Evolutionary conservation across 352 stramenopile species (phyloP), one percentile per base, ranked within the genome.

Genomic region (Sclerospora graminicola): DNA sequence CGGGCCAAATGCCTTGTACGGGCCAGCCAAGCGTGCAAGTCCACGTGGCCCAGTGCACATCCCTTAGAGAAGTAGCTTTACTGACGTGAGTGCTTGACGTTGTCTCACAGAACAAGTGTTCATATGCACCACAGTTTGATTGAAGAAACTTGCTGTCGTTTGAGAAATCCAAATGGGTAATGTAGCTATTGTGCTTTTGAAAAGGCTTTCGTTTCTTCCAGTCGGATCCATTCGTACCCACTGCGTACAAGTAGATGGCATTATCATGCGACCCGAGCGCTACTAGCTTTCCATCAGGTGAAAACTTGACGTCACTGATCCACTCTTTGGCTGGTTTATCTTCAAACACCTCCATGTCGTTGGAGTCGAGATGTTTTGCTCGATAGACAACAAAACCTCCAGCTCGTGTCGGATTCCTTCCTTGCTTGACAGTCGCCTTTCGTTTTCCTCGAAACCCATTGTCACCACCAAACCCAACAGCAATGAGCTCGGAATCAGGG

Each of bases 1-100:
- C 63, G 1, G 80, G 79, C 78, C 81, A 92, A 27, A 92, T 89
- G 9, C 93, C 94, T 60, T 98, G 90, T 20, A 95, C 86, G 6
- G 82, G 72, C 91, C 91, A 97, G 1, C 73, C 69, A 1, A 96
- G n/a, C n/a, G n/a, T n/a, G n/a, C n/a, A n/a, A n/a, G n/a, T n/a
- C n/a, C n/a, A n/a, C n/a, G n/a, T n/a, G n/a, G n/a, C n/a, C n/a
- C n/a, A n/a, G n/a, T n/a, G n/a, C n/a, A n/a, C n/a, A n/a, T n/a
- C n/a, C n/a, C n/a, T n/a, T n/a, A n/a, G n/a, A n/a, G n/a, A n/a
- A n/a, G n/a, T n/a, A n/a, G n/a, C n/a, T n/a, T n/a, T n/a, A n/a
- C n/a, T n/a, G n/a, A n/a, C n/a, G n/a, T n/a, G n/a, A n/a, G n/a
- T n/a, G n/a, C n/a, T n/a, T n/a, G n/a, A n/a, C n/a, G n/a, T n/a